Conservation (phyloP, 2,329 filamentous ascomycete genomes). For the Epichloe scottii region DNA sequence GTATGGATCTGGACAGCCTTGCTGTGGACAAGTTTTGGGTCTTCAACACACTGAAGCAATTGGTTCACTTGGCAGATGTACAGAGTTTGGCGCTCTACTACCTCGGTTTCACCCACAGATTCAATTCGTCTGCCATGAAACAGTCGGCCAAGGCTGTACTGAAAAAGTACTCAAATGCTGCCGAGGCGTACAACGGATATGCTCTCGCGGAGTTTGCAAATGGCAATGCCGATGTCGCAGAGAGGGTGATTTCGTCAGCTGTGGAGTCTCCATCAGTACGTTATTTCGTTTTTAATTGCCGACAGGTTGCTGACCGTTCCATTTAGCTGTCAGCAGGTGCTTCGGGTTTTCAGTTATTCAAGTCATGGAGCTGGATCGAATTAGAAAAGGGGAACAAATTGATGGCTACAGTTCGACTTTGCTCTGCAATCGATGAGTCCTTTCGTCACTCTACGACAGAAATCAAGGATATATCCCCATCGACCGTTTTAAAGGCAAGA, state of each 20-base stretch:
- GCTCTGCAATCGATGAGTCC: conserved; percentile 23
- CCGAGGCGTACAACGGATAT: conserved; percentile 67
- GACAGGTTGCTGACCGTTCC: background rate
- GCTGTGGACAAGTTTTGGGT: conserved; percentile 33
- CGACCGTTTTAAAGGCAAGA: conserved; percentile 38
- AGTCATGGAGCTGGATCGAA: conserved; percentile 56
- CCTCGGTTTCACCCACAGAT: conserved; percentile 50
- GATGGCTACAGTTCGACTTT: conserved; percentile 26
- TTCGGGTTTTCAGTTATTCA: conserved; percentile 34
- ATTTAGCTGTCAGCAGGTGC: conserved; percentile 10
- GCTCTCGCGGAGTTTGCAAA: conserved; percentile 55
- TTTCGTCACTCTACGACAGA: conserved; percentile 8
- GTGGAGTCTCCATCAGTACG: conserved; percentile 28
- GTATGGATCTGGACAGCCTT: conserved; percentile 11
- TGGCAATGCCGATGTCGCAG: conserved; percentile 43
- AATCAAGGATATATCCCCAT: conserved; percentile 14
- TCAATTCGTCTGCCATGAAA: conserved; percentile 40
- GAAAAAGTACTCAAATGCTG: conserved; percentile 51
- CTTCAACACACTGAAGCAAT: conserved; percentile 40
- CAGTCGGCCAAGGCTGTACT: conserved; percentile 63
- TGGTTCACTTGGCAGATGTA: conserved; percentile 33
- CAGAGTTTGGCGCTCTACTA: conserved; percentile 50
- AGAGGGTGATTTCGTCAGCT: conserved; percentile 55
- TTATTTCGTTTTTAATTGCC: background rate
- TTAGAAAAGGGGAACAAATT: conserved; percentile 29